Evolutionary conservation across 2,329 filamentous ascomycete species (phyloP).

Genomic region (Colletotrichum scovillei): DNA sequence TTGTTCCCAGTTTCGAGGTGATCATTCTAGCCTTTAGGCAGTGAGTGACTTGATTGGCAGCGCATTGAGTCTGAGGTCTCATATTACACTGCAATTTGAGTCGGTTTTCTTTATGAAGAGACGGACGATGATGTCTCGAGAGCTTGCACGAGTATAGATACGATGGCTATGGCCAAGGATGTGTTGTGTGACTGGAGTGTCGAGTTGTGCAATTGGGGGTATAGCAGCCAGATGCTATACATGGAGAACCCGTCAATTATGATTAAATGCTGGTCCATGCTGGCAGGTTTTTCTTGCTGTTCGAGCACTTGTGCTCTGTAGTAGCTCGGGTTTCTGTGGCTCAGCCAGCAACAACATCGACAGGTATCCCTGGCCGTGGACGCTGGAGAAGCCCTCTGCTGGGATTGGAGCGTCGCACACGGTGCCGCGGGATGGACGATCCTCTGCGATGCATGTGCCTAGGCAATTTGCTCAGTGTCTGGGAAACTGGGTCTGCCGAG

Average conservation of each 20-base stretch:
- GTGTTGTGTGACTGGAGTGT: constrained; percentile 1
- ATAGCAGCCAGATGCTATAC: constrained; percentile 8
- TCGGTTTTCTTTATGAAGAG: neutral
- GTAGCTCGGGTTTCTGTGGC: neutral
- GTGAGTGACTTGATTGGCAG: neutral
- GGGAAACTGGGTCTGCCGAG: neutral
- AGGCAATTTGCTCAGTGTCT: neutral
- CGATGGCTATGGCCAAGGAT: neutral
- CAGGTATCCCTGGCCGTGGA: neutral
- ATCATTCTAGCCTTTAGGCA: neutral
- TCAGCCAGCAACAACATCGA: neutral
- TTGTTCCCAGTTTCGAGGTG: neutral
- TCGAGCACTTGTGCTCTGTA: neutral
- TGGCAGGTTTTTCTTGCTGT: neutral
- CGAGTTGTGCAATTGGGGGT: neutral
- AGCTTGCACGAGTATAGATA: neutral
- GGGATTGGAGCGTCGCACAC: constrained; percentile 9
- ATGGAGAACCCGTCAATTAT: constrained; percentile 15
- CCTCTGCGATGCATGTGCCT: constrained; percentile 4
- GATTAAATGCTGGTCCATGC: constrained; percentile 18
- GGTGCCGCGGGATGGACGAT: constrained; percentile 11
- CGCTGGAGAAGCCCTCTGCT: neutral
- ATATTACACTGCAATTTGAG: neutral
- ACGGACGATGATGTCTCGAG: neutral
- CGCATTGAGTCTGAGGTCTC: neutral